A percentile compares a stretch with the other conserved stretches of the same genome.
Evolutionary conservation across 768 basidiomycete species (phyloP).

Genomic region (Lanmaoa pseudosensibilis): DNA sequence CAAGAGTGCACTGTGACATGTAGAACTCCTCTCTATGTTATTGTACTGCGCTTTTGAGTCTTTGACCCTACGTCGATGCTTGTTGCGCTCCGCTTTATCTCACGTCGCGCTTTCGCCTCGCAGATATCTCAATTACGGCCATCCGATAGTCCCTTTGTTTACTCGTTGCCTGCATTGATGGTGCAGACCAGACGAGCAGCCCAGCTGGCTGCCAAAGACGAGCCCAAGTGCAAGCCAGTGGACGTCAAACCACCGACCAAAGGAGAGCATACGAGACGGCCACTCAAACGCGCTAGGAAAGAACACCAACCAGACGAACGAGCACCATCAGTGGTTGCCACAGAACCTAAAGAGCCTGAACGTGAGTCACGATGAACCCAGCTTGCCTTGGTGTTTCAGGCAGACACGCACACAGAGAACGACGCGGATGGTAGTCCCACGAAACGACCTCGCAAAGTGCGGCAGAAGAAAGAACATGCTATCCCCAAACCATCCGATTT

Average conservation of each 20-base stretch:
- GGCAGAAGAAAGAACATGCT: constrained; percentile 9
- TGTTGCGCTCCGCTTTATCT: background rate
- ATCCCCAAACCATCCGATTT: constrained; percentile 30
- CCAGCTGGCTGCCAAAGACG: background rate
- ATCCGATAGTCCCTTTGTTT: background rate
- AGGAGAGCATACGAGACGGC: background rate
- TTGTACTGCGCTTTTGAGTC: too few relatives aligned
- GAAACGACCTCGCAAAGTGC: constrained; percentile 6
- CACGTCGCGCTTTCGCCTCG: background rate
- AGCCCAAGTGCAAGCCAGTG: background rate
- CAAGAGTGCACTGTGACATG: too few relatives aligned
- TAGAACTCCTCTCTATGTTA: too few relatives aligned
- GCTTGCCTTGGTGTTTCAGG: background rate
- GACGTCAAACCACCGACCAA: background rate
- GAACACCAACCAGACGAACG: background rate
- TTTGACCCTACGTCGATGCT: background rate
- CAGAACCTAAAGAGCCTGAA: background rate
- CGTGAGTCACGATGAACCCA: constrained; percentile 10
- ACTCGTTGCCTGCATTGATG: constrained; percentile 11
- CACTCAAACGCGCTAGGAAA: constrained; percentile 19
- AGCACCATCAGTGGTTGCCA: background rate
- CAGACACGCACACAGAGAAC: background rate
- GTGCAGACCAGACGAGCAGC: constrained; percentile 25
- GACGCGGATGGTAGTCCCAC: background rate
- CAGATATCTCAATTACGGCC: background rate